A percentile compares a stretch with the other conserved stretches of the same genome.
phyloP scores from a whole-genome alignment of 306 rosid genomes.

The Chamaecrista fasciculata region DNA sequence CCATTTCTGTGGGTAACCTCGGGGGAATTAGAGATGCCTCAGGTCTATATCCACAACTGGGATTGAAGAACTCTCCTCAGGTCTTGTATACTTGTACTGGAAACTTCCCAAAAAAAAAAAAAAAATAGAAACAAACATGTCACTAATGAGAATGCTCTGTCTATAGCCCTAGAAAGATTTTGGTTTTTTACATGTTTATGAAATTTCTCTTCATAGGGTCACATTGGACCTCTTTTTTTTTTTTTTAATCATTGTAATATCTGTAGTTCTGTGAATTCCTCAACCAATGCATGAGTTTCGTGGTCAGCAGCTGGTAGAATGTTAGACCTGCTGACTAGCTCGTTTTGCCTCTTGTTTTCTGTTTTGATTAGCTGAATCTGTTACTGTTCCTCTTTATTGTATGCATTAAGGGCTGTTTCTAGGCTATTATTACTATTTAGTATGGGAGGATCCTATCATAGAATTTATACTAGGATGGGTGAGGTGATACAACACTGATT shows the following conservation, averaged over 20 bases:
- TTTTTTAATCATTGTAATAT: background rate
- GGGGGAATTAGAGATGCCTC: constrained; percentile 69
- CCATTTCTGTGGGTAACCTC: constrained; percentile 55
- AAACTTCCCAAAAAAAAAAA: background rate
- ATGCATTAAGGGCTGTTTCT: too few relatives aligned
- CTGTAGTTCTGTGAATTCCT: background rate
- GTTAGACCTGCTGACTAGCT: too few relatives aligned
- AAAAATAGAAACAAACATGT: background rate
- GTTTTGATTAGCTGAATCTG: too few relatives aligned
- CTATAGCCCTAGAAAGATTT: background rate
- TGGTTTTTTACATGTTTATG: background rate
- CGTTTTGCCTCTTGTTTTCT: too few relatives aligned
- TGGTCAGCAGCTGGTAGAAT: too few relatives aligned
- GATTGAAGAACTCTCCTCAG: constrained; percentile 74
- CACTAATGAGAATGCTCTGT: background rate
- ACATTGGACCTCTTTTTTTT: constrained; percentile 1
- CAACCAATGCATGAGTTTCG: background rate
- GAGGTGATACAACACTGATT: too few relatives aligned
- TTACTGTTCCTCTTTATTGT: too few relatives aligned
- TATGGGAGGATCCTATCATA: too few relatives aligned
- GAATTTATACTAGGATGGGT: background rate
- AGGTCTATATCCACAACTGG: constrained; percentile 59
- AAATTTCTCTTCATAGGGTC: constrained; percentile 1
- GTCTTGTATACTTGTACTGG: constrained; percentile 38
- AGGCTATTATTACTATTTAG: too few relatives aligned